Evolutionary conservation across 768 basidiomycete species (phyloP), one percentile per base, ranked within the genome.

Genomic region (Clitopilus passeckerianus): DNA sequence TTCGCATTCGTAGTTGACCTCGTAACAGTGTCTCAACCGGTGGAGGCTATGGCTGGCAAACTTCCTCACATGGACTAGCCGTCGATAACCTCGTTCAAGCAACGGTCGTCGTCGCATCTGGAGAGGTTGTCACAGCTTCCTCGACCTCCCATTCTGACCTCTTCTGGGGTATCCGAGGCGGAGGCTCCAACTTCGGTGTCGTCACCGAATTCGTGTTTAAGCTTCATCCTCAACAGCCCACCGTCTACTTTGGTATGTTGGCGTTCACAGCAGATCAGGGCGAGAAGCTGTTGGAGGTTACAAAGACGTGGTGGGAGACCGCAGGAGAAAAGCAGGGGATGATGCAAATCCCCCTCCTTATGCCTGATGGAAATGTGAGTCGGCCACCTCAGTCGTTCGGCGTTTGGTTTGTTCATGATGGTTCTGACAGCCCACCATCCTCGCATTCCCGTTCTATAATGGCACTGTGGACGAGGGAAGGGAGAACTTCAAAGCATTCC

Each of bases 21-120:
- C 7, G 7, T 4, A 7, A 30, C 7, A 30, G 81, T 6, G 73
- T 84, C 5, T 72, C 72, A 15, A 70, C 85, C 16, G 84, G 83
- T 37, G 83, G 84, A 8, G 84, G 84, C 3, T 81, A 76, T 58
- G 84, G 84, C 15, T 83, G 73, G 73, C 75, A 85, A 8, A 77
- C 71, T 34, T 72, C 73, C 62, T 56, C 71, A 61, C 66, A 75
- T 67, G 82, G 83, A 6, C 64, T 83, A 18, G 73, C 67, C 1
- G 68, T 82, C 58, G 83, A 84, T 61, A 84, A 83, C 54, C 70
- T 83, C 34, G 22, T 53, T 15, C 37, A 64, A 64, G 64, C 62
- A 0, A 66, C 65, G 35, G 27, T 65, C 23, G 60, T 66, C 22
- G 59, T 62, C 3, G 62, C 65, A 15, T 57, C 61, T 16, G 54